Base-by-base conservation (phyloP, 2,329 filamentous ascomycete genomes). In the Diaporthe sp. region DNA sequence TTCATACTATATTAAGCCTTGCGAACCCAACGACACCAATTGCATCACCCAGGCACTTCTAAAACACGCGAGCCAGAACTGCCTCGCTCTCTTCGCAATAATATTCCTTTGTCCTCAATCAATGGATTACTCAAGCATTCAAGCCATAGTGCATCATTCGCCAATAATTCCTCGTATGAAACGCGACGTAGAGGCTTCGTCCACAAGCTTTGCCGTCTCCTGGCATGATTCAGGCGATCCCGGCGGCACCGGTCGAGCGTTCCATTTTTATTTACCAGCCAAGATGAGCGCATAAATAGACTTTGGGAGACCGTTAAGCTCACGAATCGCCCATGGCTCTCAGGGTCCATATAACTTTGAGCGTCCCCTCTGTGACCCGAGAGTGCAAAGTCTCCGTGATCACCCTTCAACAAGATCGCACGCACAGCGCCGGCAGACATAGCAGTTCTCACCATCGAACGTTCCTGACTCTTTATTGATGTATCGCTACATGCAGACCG, bases 251-350 rank as follows among this genome's bases (percentile, higher is more conserved):
- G 34, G 65, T 39, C 31, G 65, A 68, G 34, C 22, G 65, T 42
- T 70, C 47, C 49, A 70, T 42, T 39, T 68, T 55, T 53, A 68
- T 4, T 55, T 34, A 17, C 49, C 49, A 55, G n/a, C 47, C 49
- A 55, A 70, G 31, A 68, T 53, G 49, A 37, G n/a, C 15, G 22
- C 22, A 70, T 13, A 37, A 68, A 55, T 70, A 70, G 49, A 55
- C 34, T 55, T 70, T 42, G 9, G n/a, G 31, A 20, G 31, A 20
- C 34, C 2, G 1, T 42, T 28, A 42, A 70, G n/a, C 49, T 70
- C 49, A 42, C 34, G 47, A 70, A 55, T 70, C 65, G 47, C 15
- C 34, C 15, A 0, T 8, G 3, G n/a, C 9, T 17, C 25, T 22
- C 13, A 7, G 34, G 4, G 7, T 2, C 4, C 17, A 37, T 55